Conservation (phyloP, 1,139 yeast genomes). For the Blastobotrys capitulatus region DNA sequence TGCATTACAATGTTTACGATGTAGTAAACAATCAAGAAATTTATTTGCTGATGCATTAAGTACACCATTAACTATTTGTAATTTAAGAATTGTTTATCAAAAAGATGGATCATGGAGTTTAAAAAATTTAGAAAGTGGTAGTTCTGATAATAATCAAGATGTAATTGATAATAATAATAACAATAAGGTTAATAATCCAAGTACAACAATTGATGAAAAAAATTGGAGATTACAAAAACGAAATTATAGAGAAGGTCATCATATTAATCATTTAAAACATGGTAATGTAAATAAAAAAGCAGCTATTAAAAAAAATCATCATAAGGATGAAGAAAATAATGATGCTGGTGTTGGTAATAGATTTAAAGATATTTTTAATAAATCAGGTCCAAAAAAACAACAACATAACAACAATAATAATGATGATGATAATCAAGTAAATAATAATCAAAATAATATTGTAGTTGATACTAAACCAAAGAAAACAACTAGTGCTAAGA, state of each 20-base stretch:
- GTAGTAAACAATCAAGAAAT: background rate
- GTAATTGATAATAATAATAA: no score
- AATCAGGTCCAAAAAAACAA: no score
- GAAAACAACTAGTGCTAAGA: background rate
- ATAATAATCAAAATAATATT: background rate
- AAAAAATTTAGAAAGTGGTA: background rate
- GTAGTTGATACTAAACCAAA: background rate
- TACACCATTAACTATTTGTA: background rate
- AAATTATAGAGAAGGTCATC: background rate
- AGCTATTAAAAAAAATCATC: no score
- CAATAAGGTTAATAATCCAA: no score
- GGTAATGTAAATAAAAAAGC: background rate
- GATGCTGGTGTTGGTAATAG: background rate
- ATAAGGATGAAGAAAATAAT: background rate
- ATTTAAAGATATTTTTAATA: no score
- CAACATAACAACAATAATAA: no score
- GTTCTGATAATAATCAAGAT: background rate
- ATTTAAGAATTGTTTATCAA: background rate
- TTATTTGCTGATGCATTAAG: background rate
- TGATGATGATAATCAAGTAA: background rate
- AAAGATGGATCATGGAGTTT: constrained; percentile 2
- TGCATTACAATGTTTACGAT: constrained; percentile 1
- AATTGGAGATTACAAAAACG: background rate
- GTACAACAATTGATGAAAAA: background rate
- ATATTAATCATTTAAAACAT: background rate